phyloP scores from a whole-genome alignment of 345 rosid genomes.

The Clausena lansium region DNA sequence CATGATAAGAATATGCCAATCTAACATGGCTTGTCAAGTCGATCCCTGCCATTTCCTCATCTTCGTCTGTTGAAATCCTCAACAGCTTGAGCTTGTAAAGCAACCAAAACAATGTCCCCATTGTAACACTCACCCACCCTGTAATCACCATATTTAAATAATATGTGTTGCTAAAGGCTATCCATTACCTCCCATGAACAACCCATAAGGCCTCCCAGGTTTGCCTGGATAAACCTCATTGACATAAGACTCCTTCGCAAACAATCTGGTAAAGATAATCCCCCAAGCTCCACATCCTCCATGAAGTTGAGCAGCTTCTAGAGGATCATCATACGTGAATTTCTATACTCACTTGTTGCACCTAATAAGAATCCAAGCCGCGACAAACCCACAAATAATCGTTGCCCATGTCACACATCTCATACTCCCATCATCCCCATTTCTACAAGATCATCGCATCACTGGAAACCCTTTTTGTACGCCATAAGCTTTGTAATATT shows the following conservation, averaged over 20 bases:
- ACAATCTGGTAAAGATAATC: slow-evolving; percentile 48
- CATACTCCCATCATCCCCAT: too few species aligned
- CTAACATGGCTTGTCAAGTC: slow-evolving; percentile 61
- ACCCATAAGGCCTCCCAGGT: slow-evolving; percentile 29
- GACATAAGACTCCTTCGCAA: slow-evolving; percentile 39
- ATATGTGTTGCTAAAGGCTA: slow-evolving; percentile 37
- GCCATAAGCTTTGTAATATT: too few species aligned
- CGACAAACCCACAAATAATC: slow-evolving; percentile 19
- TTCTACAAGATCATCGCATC: too few species aligned
- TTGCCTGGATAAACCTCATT: slow-evolving; percentile 33
- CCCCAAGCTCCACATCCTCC: slow-evolving; percentile 66
- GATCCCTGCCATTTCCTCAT: slow-evolving; percentile 56
- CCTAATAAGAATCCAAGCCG: slow-evolving; percentile 52
- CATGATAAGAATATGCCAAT: slow-evolving; percentile 40
- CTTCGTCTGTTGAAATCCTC: slow-evolving; percentile 52
- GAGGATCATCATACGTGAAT: slow-evolving; percentile 47
- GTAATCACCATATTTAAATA: slow-evolving; percentile 31
- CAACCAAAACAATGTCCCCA: slow-evolving; percentile 46
- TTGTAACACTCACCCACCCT: slow-evolving; percentile 45
- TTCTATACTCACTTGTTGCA: slow-evolving; percentile 45
- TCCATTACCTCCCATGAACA: slow-evolving; percentile 45
- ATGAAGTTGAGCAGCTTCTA: slow-evolving; percentile 61
- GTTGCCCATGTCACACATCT: too few species aligned
- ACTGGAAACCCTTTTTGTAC: too few species aligned
- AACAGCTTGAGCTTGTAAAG: slow-evolving; percentile 37